Conservation (phyloP, 164 flowering plant genomes). For the Magnolia kwangsiensis region DNA sequence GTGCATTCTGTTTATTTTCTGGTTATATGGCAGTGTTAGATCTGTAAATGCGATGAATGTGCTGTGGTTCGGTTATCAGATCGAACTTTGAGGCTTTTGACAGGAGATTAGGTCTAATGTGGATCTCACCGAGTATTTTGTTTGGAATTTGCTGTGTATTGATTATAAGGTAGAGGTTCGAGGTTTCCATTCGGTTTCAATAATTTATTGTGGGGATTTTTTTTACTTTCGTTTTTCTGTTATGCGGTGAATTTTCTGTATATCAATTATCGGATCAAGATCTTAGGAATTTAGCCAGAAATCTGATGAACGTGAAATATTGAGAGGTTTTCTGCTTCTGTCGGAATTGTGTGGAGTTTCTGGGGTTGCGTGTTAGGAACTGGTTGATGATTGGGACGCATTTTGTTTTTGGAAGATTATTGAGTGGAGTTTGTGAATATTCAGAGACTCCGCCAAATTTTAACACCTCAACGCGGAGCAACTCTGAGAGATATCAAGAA, state of each 20-base stretch:
- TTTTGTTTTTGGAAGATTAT: not conserved
- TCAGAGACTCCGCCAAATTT: conserved; percentile 3
- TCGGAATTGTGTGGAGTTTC: not conserved
- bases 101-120: too few relatives aligned
- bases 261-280: not conserved
- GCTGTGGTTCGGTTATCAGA: not conserved
- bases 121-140: too few relatives aligned
- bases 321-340: not conserved
- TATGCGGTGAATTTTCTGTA: not conserved
- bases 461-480: not conserved
- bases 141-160: too few relatives aligned
- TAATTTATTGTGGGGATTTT: too few relatives aligned
- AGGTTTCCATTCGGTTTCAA: too few relatives aligned
- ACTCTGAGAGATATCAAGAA: not conserved
- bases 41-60: not conserved
- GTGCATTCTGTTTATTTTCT: not conserved
- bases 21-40: not conserved
- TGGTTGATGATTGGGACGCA: conserved; percentile 7
- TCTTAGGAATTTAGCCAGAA: not conserved
- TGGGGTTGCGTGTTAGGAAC: conserved; percentile 1
- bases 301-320: too few relatives aligned
- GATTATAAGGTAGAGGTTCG: too few relatives aligned
- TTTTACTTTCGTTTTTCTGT: not conserved
- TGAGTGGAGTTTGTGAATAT: not conserved
- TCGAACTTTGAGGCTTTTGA: not conserved